Evolutionary conservation across 306 rosid species (phyloP), one percentile per base, ranked within the genome.

Genomic region (Vigna reflexopilosa): DNA sequence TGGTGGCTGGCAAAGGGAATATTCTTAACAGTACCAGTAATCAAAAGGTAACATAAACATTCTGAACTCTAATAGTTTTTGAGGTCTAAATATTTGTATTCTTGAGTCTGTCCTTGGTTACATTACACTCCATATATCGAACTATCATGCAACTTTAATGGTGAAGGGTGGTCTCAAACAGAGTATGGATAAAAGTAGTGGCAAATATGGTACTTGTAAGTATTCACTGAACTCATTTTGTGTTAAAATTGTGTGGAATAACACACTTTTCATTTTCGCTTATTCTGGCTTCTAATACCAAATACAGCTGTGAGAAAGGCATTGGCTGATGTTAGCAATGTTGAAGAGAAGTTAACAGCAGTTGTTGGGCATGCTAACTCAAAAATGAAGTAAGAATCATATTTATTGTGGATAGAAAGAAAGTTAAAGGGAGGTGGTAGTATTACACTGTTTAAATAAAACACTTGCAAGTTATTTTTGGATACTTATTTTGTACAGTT

Each of bases 311-410:
- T 61, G 80, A 89, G 97, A 72, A 92, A 81, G 84, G 89, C 97
- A 72, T 72, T 92, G 85, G 86, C 89, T 52, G 97, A 94, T 83
- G 90, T 94, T 36, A 90, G 95, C 89, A 94, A 94, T 79, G 78
- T 69, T 40, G 82, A 78, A 65, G 80, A 77, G 70, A 87, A 70
- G 81, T 79, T 87, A 77, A 80, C 82, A 0, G 84, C 76, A 83
- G 75, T 71, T 68, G 44, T 55, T 55, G 61, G 65, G 48, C 83
- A 50, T 51, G 77, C 70, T 50, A 72, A 80, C 88, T 89, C 86
- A 17, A 90, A 86, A 84, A 78, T 52, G 45, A 85, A 76, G 98
- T 94, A 80, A 91, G 97, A 80, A 65, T 82, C 67, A 61, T 78
- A 67, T 70, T 55, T 63, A 38, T 67, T 38, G 44, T 63, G 48